Evolutionary conservation across 768 basidiomycete species (phyloP).

Genomic region (Boletus edulis): DNA sequence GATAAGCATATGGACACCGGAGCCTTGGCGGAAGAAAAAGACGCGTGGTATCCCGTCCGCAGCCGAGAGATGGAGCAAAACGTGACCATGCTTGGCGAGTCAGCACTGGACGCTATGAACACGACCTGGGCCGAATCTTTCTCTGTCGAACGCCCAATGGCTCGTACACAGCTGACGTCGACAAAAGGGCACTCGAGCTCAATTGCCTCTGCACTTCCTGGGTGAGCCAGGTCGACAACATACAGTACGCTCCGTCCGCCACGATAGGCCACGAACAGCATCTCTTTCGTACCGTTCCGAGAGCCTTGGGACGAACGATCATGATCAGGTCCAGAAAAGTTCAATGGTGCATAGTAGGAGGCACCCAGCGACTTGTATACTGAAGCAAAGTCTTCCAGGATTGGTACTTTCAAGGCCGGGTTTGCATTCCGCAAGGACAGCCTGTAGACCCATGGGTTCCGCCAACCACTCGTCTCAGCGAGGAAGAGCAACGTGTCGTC

Average conservation of each 20-base stretch:
- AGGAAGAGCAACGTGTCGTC: background rate
- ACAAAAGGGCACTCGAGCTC: conserved; percentile 1
- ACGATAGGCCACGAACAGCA: conserved; percentile 2
- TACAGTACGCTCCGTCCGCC: conserved; percentile 1
- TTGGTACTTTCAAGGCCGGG: background rate
- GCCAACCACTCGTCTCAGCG: conserved; percentile 3
- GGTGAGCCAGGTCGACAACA: background rate
- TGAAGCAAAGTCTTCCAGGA: background rate
- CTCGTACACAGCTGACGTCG: conserved; percentile 3
- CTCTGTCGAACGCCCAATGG: background rate
- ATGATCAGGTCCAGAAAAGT: background rate
- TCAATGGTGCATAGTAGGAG: background rate
- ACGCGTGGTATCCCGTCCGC: background rate
- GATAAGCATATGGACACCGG: background rate
- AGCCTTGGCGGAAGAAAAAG: background rate
- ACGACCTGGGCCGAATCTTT: background rate
- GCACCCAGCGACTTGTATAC: conserved; percentile 3
- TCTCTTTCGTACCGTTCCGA: background rate
- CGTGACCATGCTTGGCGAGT: background rate
- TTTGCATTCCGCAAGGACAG: background rate
- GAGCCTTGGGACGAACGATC: no score
- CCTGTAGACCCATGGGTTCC: conserved; percentile 3
- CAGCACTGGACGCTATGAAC: background rate
- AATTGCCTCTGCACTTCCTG: background rate
- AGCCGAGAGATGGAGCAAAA: background rate